Evolutionary conservation across 2,329 filamentous ascomycete genomes (phyloP), one percentile per base, ranked within the genome.

Genomic region (Pseudogymnoascus sp.): DNA sequence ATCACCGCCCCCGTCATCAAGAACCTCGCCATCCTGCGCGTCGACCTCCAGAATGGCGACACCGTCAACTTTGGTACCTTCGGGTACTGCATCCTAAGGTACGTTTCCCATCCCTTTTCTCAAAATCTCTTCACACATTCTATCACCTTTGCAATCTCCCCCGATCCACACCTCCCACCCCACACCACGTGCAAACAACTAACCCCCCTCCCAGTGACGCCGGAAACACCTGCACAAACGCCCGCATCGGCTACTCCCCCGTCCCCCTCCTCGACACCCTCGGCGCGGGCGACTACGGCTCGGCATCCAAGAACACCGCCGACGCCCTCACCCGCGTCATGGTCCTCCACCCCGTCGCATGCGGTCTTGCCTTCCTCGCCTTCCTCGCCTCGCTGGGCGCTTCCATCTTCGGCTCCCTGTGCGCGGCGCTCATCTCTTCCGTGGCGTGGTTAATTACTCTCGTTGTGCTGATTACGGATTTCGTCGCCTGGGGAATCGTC

Each of bases 291-390:
- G 34, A 62, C 64, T 80, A 82, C 72, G 78, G 77, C 66, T 68
- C 73, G 59, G 75, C 77, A 64, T 75, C 78, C 18, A 73, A 75
- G 64, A 73, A 76, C 65, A 79, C 81, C 37, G 73, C 79, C 64
- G 78, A 78, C 66, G 75, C 73, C 28, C 77, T 87, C 42, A 86
- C 84, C 44, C 76, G 78, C 66, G 81, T 83, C 66, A 83, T 88
- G 83, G 74, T 88, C 61, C 78, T 88, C 64, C 85, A 88, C 75
- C 84, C 85, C 28, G 75, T 88, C 69, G 82, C 79, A n/a, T 78
- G 79, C 65, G 83, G 76, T 63, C 72, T 87, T 2, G 76, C 79
- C 68, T 86, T 87, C 75, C 75, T 86, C 66, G 82, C 83, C 64
- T 86, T 86, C 74, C 70, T 85, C 56, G 75, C 85, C 59, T 80